phyloP scores from a whole-genome alignment of 176 grass and related monocot species.

The Rhipidocladum racemiflorum region DNA sequence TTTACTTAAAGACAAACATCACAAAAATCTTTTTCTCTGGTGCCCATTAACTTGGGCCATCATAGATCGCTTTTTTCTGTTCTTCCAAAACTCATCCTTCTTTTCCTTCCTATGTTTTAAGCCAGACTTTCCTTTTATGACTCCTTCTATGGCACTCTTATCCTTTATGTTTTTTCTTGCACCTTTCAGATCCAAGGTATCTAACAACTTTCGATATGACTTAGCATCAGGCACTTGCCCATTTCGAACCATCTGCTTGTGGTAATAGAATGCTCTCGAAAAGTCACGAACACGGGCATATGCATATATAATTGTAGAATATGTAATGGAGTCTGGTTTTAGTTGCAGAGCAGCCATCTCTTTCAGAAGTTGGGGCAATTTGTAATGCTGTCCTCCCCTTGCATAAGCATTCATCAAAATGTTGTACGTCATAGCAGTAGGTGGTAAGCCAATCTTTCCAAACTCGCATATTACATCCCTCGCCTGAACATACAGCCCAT shows the following conservation, averaged over 20 bases:
- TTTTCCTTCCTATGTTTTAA: constrained; percentile 60
- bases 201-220: constrained; percentile 72
- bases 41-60: constrained; percentile 22
- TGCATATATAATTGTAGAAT: constrained; percentile 81
- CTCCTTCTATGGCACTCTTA: constrained; percentile 64
- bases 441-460: constrained; percentile 60
- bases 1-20: constrained; percentile 8
- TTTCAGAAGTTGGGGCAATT: constrained; percentile 79
- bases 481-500: constrained; percentile 79
- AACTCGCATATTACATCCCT: constrained; percentile 79
- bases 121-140: constrained; percentile 63
- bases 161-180: constrained; percentile 72
- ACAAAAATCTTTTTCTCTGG: constrained; percentile 33
- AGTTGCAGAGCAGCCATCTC: constrained; percentile 65
- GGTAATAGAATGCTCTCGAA: constrained; percentile 77
- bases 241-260: constrained; percentile 84
- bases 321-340: constrained; percentile 85
- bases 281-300: constrained; percentile 77
- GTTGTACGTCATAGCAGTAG: constrained; percentile 81
- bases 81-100: constrained; percentile 97
- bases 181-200: constrained; percentile 63
- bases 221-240: constrained; percentile 62
- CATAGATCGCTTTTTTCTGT: constrained; percentile 48
- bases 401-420: constrained; percentile 94
- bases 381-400: constrained; percentile 81